Conservation (phyloP, 305 asterid genomes). For the Fraxinus albicans region DNA sequence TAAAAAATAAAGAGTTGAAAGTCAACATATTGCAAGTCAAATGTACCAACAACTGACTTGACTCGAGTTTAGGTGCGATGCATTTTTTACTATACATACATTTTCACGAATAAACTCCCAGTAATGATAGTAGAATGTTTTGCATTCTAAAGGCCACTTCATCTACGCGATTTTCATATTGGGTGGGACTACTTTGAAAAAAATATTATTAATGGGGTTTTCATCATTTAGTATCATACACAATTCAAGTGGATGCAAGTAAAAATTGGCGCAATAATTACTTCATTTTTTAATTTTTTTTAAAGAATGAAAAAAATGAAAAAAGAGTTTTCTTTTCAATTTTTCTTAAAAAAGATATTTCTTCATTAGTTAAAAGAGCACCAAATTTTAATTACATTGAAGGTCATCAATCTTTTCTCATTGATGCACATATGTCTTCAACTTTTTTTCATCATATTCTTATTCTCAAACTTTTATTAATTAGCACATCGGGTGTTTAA, state of each 20-base stretch:
- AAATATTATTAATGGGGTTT: too few relatives aligned
- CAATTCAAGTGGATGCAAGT: neutral
- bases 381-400: neutral
- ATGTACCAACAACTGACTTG: neutral
- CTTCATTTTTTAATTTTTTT: too few relatives aligned
- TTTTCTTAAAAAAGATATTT: too few relatives aligned
- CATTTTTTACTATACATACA: too few relatives aligned
- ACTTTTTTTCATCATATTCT: too few relatives aligned
- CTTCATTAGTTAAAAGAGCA: neutral
- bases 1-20: neutral
- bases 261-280: neutral
- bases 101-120: too few relatives aligned
- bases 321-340: too few relatives aligned
- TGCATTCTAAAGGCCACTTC: neutral
- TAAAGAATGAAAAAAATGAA: too few relatives aligned
- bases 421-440: neutral
- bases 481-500: neutral
- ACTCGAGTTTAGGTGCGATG: too few relatives aligned
- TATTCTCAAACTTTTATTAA: neutral
- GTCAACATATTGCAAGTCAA: neutral
- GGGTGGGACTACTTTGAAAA: neutral
- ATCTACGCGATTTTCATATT: neutral
- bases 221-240: neutral
- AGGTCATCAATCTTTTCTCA: neutral
- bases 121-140: neutral